Base-by-base conservation (phyloP, 108 stramenopile genomes). In the Heterococcus sp. region DNA sequence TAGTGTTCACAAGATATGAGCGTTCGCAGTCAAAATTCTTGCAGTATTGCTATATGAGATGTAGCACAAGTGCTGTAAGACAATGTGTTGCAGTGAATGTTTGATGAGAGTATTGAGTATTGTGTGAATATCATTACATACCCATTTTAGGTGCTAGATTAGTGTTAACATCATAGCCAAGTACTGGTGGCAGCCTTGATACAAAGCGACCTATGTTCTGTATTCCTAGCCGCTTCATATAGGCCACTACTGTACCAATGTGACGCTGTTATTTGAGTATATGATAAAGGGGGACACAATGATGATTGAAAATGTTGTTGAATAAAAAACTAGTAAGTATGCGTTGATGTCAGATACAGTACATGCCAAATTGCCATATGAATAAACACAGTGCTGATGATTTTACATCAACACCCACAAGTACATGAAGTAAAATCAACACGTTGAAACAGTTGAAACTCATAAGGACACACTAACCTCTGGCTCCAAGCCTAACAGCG, bases 201-300 rank as follows among this genome's bases (percentile, higher is more conserved):
- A 82, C 83, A 37, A 84, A 84, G 2, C 83, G 78, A n/a, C 79
- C 83, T 11, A 75, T 65, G 74, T 81, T 82, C 27, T 75, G 79
- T 28, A 84, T 78, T 0, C 83, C 83, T 3, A 84, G 74, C 28
- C 21, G 14, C 35, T 66, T 27, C 58, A 84, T 78, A 66, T 82
- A 84, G 1, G 2, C 21, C 4, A 84, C 83, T 35, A 81, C 73
- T 27, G 64, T 63, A 3, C 3, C 29, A 71, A 81, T 70, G 72
- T 81, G 79, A 0, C 69, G 28, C 65, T 58, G 46, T 21, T 8
- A 8, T 8, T 21, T 8, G 14, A 58, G 14, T 8, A 8, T 14
- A 58, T 21, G 21, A 8, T 8, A 8, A 58, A 14, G 46, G 46
- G 21, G 46, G 46, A 58, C 14, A 21, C 46, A 58, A 21, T 21